A percentile compares a stretch with the other conserved stretches of the same genome.
Conservation (phyloP, 345 rosid genomes). For the Brassica incana region DNA sequence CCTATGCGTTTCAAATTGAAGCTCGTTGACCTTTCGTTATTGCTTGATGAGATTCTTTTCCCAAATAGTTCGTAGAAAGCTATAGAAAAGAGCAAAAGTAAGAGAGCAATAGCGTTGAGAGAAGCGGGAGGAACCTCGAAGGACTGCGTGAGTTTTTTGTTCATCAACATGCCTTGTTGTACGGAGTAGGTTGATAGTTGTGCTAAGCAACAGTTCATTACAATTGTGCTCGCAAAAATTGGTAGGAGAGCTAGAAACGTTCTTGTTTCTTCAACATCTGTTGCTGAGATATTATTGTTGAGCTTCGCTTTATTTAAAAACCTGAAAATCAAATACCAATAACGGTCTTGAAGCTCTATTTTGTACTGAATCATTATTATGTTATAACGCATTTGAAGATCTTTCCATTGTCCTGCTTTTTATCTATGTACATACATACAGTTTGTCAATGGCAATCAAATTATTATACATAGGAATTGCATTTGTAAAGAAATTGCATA, state of each 20-base stretch:
- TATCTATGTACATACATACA: neutral
- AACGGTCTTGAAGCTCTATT: neutral
- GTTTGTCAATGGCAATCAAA: no score
- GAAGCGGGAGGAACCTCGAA: constrained; percentile 59
- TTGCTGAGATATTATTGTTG: constrained; percentile 31
- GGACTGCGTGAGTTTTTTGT: constrained; percentile 36
- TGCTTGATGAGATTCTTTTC: neutral
- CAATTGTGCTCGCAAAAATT: constrained; percentile 59
- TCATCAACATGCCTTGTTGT: constrained; percentile 56
- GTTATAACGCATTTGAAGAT: neutral
- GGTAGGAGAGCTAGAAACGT: constrained; percentile 57
- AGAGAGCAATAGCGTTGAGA: constrained; percentile 46
- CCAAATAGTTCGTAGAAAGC: constrained; percentile 41
- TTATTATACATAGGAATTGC: no score
- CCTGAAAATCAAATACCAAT: constrained; percentile 35
- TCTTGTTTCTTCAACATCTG: constrained; percentile 54
- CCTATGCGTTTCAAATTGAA: constrained; percentile 56
- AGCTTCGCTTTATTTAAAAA: constrained; percentile 48
- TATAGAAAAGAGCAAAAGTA: constrained; percentile 48
- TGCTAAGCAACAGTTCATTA: constrained; percentile 64
- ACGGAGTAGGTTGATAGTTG: constrained; percentile 62
- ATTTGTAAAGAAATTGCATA: no score
- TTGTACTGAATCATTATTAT: no score
- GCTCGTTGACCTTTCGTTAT: neutral
- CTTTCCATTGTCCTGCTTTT: no score